phyloP scores from a whole-genome alignment of 768 basidiomycete species.

The Holtermannia corniformis region DNA sequence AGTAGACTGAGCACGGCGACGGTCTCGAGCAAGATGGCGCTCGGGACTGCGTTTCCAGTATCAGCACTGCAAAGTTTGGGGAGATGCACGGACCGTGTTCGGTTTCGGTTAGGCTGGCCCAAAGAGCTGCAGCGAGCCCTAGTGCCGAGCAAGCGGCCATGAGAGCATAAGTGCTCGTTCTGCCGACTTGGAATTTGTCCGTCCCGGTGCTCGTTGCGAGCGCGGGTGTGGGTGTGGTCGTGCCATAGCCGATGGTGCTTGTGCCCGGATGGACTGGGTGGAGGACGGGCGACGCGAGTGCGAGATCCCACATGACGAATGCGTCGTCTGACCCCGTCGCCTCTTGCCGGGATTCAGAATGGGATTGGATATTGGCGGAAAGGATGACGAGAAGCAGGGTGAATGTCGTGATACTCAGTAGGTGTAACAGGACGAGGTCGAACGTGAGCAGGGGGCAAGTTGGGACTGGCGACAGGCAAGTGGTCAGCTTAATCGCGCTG shows the following conservation, averaged over 20 bases:
- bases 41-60: background rate
- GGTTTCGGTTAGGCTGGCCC: background rate
- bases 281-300: too few species aligned
- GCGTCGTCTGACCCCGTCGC: constrained; percentile 7
- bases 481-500: too few species aligned
- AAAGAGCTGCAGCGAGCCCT: background rate
- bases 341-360: background rate
- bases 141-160: background rate
- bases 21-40: background rate
- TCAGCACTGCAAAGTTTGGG: too few species aligned
- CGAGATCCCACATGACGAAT: constrained; percentile 38
- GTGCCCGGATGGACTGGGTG: background rate
- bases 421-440: constrained; percentile 26
- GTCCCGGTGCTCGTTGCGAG: background rate
- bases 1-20: background rate
- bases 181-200: background rate
- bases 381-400: constrained; percentile 25
- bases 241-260: constrained; percentile 4
- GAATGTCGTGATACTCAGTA: constrained; percentile 18
- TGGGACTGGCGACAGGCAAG: too few species aligned
- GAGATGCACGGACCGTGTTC: background rate
- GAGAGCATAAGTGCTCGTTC: background rate
- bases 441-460: constrained; percentile 26
- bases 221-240: background rate
- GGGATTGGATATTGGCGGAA: constrained; percentile 1